Conservation (phyloP, 2,329 filamentous ascomycete species). For the Beauveria sp. region DNA sequence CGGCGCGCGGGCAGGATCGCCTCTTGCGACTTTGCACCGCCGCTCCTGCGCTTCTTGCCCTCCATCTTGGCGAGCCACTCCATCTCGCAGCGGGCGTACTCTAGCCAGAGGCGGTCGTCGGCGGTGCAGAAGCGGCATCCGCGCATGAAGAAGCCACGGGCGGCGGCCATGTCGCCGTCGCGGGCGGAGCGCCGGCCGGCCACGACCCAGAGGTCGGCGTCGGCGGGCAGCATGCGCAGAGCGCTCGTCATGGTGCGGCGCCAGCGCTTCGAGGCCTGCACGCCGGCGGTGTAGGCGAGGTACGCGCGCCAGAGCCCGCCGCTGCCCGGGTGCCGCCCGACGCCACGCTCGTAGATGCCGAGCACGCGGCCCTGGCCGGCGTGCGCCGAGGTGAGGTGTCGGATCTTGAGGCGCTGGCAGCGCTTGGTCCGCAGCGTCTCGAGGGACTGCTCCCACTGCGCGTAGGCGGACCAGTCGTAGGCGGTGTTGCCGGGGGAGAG, state of each 20-base stretch:
- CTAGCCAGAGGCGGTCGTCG: slow-evolving; percentile 70
- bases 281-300: slow-evolving; percentile 67
- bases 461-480: slow-evolving; percentile 77
- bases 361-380: slow-evolving; percentile 77
- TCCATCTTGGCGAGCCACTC: slow-evolving; percentile 81
- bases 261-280: slow-evolving; percentile 59
- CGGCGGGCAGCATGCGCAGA: slow-evolving; percentile 77
- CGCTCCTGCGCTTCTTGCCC: slow-evolving; percentile 53
- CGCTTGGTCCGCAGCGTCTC: slow-evolving; percentile 76
- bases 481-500: slow-evolving; percentile 72
- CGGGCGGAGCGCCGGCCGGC: slow-evolving; percentile 71
- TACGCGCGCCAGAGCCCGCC: slow-evolving; percentile 83
- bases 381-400: slow-evolving; percentile 55
- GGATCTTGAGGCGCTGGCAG: slow-evolving; percentile 71
- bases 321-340: slow-evolving; percentile 75
- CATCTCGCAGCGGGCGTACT: slow-evolving; percentile 88
- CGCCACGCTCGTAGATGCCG: slow-evolving; percentile 80
- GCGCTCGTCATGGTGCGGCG: slow-evolving; percentile 59
- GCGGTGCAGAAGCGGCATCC: slow-evolving; percentile 82
- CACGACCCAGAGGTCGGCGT: slow-evolving; percentile 77
- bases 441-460: slow-evolving; percentile 60
- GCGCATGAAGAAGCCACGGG: slow-evolving; percentile 77
- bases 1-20: slow-evolving; percentile 37
- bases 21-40: slow-evolving; percentile 34
- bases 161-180: slow-evolving; percentile 80